These are phyloP conservation scores for Ceratobasidium sp. DNA, from an alignment of 1,284 basidiomycete genomes.

Conservation along the genomic window DNA sequence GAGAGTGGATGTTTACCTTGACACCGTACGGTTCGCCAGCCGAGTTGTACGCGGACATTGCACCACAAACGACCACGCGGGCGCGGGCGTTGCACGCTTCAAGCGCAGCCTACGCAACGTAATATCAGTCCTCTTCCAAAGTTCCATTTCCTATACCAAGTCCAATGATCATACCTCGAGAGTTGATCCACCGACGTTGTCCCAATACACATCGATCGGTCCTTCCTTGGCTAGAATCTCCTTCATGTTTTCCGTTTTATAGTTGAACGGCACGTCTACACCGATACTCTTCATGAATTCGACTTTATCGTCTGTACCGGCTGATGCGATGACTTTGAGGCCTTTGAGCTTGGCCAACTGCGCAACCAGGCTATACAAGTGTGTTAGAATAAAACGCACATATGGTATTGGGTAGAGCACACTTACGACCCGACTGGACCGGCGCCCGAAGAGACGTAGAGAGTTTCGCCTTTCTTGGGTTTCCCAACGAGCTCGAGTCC, in stretches of 20 bases:
- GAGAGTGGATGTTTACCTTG: constrained; percentile 34
- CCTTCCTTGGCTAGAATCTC: constrained; percentile 60
- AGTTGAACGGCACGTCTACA: constrained; percentile 59
- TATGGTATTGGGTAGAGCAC: not conserved
- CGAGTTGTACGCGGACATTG: constrained; percentile 51
- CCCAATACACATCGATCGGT: constrained; percentile 53
- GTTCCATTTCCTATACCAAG: not conserved
- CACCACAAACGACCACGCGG: constrained; percentile 50
- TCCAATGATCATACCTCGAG: constrained; percentile 23
- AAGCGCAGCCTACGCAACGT: constrained; percentile 45
- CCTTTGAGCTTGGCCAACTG: constrained; percentile 60
- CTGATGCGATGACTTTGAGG: constrained; percentile 59
- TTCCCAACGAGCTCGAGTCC: constrained; percentile 60
- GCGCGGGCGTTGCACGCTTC: constrained; percentile 50
- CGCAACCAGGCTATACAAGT: constrained; percentile 52
- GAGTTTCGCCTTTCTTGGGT: constrained; percentile 65
- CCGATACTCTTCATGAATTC: constrained; percentile 58
- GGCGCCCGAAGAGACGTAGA: constrained; percentile 68
- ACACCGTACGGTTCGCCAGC: constrained; percentile 48
- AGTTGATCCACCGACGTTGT: constrained; percentile 41
- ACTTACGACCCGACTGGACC: constrained; percentile 63
- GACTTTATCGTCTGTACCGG: constrained; percentile 60
- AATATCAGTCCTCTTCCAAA: not conserved
- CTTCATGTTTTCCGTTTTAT: constrained; percentile 57
- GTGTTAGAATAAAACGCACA: not conserved